These are phyloP conservation scores for Blastomyces gilchristii DNA, from an alignment of 2,329 filamentous ascomycete genomes.

Conservation along the genomic window DNA sequence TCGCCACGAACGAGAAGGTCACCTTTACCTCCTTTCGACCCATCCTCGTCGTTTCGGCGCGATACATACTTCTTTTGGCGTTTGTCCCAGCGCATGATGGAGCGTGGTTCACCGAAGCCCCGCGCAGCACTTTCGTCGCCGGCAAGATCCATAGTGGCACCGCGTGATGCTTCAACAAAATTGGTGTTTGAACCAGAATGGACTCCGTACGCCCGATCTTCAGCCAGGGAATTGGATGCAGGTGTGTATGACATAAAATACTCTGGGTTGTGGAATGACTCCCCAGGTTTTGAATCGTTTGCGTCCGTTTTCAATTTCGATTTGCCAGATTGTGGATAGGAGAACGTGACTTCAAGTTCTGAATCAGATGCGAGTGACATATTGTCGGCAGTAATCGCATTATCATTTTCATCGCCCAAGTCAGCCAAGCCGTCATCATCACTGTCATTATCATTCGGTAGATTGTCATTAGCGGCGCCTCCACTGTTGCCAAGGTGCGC, in stretches of 20 bases:
- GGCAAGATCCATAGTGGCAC: slow-evolving; percentile 81
- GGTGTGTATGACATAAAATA: slow-evolving; percentile 97
- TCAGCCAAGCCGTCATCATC: slow-evolving; percentile 29
- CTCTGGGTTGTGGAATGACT: slow-evolving; percentile 68
- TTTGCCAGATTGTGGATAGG: slow-evolving; percentile 44
- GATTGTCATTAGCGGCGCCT: slow-evolving; percentile 10
- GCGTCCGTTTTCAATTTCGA: slow-evolving; percentile 45
- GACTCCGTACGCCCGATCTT: slow-evolving; percentile 89
- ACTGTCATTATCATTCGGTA: slow-evolving; percentile 30
- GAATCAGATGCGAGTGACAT: slow-evolving; percentile 51
- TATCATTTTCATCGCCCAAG: slow-evolving; percentile 34
- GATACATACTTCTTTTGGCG: slow-evolving; percentile 92
- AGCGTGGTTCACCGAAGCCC: slow-evolving; percentile 66
- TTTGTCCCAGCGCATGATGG: slow-evolving; percentile 88
- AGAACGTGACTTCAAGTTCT: slow-evolving; percentile 61
- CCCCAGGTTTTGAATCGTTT: slow-evolving; percentile 16
- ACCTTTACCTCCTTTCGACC: slow-evolving; percentile 55
- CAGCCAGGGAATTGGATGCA: slow-evolving; percentile 64
- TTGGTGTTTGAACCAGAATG: slow-evolving; percentile 66
- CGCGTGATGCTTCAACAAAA: slow-evolving; percentile 80
- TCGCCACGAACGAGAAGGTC: slow-evolving; percentile 76
- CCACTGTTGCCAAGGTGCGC: slow-evolving; percentile 21
- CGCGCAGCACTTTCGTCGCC: slow-evolving; percentile 70
- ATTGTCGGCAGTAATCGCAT: slow-evolving; percentile 33
- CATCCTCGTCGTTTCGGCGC: slow-evolving; percentile 87